A percentile compares a stretch with the other conserved stretches of the same genome.
phyloP scores from a whole-genome alignment of 257 asterid genomes.

The Petrea volubilis region DNA sequence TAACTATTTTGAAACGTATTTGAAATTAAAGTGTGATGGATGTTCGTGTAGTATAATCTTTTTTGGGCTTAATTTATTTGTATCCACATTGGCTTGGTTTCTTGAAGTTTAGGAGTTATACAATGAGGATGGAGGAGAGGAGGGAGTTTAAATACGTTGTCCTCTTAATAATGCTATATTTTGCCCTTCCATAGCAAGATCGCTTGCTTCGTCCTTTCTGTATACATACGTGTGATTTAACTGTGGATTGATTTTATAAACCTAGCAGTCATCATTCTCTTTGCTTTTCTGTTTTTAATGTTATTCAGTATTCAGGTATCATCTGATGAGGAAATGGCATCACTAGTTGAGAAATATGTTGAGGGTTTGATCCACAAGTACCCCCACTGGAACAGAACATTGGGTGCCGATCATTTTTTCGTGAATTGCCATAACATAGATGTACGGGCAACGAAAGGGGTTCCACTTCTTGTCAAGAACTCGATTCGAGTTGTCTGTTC shows the following conservation, averaged over 20 bases:
- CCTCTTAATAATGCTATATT: too few relatives aligned
- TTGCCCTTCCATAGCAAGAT: too few relatives aligned
- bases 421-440: constrained; percentile 19
- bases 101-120: too few relatives aligned
- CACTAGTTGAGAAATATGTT: not conserved
- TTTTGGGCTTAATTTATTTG: not conserved
- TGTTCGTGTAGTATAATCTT: not conserved
- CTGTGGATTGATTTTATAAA: too few relatives aligned
- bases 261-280: too few relatives aligned
- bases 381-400: constrained; percentile 27
- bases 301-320: constrained; percentile 18
- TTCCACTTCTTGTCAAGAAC: constrained; percentile 25
- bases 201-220: too few relatives aligned
- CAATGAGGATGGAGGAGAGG: too few relatives aligned
- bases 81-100: too few relatives aligned
- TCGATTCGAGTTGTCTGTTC: constrained; percentile 28
- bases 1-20: not conserved
- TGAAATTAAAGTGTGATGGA: not conserved
- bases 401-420: constrained; percentile 25
- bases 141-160: too few relatives aligned
- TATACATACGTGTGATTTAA: too few relatives aligned
- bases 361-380: constrained; percentile 3
- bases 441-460: constrained; percentile 3
- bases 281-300: too few relatives aligned
- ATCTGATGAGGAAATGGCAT: not conserved